A percentile compares a stretch with the other conserved stretches of the same genome.
Evolutionary conservation across 164 flowering plant species (phyloP).

Genomic region (Brasenia schreberi): DNA sequence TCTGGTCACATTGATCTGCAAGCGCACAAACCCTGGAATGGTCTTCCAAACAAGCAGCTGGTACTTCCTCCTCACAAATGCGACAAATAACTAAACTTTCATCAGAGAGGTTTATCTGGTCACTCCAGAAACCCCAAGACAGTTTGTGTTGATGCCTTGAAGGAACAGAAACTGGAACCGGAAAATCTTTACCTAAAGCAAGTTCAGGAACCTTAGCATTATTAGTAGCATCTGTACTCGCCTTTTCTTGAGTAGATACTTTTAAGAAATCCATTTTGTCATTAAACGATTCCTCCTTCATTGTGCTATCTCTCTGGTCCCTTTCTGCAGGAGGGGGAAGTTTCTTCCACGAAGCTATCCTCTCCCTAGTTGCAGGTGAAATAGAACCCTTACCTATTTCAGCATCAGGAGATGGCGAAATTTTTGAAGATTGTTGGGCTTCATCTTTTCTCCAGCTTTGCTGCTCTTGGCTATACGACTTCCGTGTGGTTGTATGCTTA

Average conservation of each 20-base stretch:
- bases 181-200: constrained; percentile 42
- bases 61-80: constrained; percentile 97
- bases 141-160: constrained; percentile 70
- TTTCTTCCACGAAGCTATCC: constrained; percentile 87
- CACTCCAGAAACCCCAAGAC: constrained; percentile 98
- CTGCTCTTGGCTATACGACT: constrained; percentile 91
- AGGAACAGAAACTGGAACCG: constrained; percentile 26
- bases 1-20: constrained; percentile 95
- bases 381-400: constrained; percentile 34
- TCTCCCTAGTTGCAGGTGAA: constrained; percentile 43
- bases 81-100: constrained; percentile 90
- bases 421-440: constrained; percentile 14
- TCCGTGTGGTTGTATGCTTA: constrained; percentile 22
- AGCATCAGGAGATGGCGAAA: constrained; percentile 17
- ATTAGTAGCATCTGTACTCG: constrained; percentile 25
- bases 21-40: constrained; percentile 93
- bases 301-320: constrained; percentile 28
- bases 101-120: constrained; percentile 51
- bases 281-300: constrained; percentile 27
- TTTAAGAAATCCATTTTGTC: constrained; percentile 24
- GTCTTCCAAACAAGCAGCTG: constrained; percentile 82
- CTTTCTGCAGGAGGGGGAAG: constrained; percentile 66
- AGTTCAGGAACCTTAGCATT: constrained; percentile 34
- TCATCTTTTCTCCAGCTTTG: constrained; percentile 43
- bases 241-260: constrained; percentile 12